Evolutionary conservation across 768 basidiomycete species (phyloP), one percentile per base, ranked within the genome.

Genomic region (Lyophyllum semitale): DNA sequence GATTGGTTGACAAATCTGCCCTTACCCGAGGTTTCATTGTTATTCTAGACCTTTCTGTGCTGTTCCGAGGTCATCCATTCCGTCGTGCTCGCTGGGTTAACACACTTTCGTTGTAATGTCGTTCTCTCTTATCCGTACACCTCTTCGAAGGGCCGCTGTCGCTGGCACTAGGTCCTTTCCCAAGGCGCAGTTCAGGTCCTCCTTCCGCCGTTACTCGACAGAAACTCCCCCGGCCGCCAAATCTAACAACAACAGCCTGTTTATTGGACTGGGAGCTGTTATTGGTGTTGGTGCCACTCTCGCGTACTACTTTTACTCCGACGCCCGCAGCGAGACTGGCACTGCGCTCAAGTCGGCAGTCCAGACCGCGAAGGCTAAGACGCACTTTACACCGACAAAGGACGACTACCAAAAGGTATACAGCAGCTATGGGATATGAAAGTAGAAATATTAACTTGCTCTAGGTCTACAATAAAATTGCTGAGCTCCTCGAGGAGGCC

Each of bases 391-490:
- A 12, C 89, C 91, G 20, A 79, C 84, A 35, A 84, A 89, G 74
- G 85, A 85, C 49, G 95, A 97, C 66, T 97, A 95, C 68, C 89
- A 93, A 71, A 94, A 96, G 83, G 90, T 87, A 29, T 9, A 71
- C 20, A 22, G 35, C 54, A 22, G 15, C 22, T 42, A 20, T 41
- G 50, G 18, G 11, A 18, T 33, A n/a, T n/a, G n/a, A n/a, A n/a
- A n/a, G n/a, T n/a, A n/a, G n/a, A n/a, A n/a, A n/a, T n/a, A n/a
- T 48, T 27, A 22, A 38, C 37, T 15, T 7, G 15, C 37, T 18
- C 17, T 58, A 92, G 88, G 93, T 98, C 15, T 98, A 99, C 81
- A 93, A 96, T 74, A 82, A 75, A 55, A 85, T 99, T 67, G 90
- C 91, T 11, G 85, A 89, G 20, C 62, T 83, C 35, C 68, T 95